Conservation (phyloP, 2,329 filamentous ascomycete genomes). For the Stagonosporopsis rhizophila region DNA sequence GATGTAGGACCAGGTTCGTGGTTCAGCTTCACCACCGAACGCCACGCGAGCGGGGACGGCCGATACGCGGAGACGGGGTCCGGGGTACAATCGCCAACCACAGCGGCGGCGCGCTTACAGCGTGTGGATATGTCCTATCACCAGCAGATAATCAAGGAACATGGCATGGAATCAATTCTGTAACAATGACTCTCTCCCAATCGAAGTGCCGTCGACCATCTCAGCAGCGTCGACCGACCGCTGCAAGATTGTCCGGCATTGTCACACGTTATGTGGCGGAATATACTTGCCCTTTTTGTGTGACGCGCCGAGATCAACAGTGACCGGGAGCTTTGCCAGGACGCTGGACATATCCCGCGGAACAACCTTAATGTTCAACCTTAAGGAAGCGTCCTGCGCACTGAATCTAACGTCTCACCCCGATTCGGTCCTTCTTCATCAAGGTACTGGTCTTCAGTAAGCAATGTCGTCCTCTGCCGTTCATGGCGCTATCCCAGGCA, state of each 20-base stretch:
- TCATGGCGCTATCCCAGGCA: slow-evolving; percentile 51
- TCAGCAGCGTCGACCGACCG: background rate
- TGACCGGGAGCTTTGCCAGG: background rate
- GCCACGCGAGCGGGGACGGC: slow-evolving; percentile 12
- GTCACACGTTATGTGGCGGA: background rate
- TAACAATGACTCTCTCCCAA: background rate
- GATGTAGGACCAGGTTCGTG: background rate
- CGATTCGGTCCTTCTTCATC: slow-evolving; percentile 2
- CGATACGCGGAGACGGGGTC: slow-evolving; percentile 13
- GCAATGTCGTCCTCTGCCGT: slow-evolving; percentile 15
- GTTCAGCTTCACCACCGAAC: background rate
- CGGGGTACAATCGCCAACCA: slow-evolving; percentile 9
- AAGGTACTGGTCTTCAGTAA: background rate
- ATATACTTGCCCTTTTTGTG: slow-evolving; percentile 8
- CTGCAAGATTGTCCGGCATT: background rate
- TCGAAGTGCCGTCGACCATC: background rate
- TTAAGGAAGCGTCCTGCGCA: slow-evolving; percentile 9
- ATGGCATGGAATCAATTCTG: background rate
- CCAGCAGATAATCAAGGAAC: background rate
- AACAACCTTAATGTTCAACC: background rate
- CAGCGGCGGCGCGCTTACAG: slow-evolving; percentile 13
- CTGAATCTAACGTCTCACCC: background rate
- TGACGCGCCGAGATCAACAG: slow-evolving; percentile 8
- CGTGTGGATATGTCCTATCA: slow-evolving; percentile 8
- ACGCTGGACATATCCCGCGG: slow-evolving; percentile 7